Evolutionary conservation across 2,329 filamentous ascomycete species (phyloP).

Genomic region (Davidsoniella eucalypti): DNA sequence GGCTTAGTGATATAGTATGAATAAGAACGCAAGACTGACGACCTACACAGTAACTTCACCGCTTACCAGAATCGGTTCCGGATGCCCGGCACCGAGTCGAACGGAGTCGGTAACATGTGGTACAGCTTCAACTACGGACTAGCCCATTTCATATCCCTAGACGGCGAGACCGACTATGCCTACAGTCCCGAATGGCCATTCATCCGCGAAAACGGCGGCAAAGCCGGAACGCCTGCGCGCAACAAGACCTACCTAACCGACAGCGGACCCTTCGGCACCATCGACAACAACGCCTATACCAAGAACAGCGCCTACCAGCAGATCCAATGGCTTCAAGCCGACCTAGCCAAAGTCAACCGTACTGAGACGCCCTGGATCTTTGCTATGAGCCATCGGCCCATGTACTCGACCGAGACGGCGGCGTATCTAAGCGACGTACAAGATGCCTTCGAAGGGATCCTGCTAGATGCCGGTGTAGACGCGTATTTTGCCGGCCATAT

Average conservation of each 20-base stretch:
- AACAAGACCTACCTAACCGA: constrained; percentile 30
- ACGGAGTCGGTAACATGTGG: constrained; percentile 35
- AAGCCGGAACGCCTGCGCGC: constrained; percentile 24
- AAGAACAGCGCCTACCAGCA: constrained; percentile 27
- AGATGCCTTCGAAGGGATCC: constrained; percentile 27
- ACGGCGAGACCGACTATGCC: constrained; percentile 33
- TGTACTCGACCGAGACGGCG: constrained; percentile 29
- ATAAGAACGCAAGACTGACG: not conserved
- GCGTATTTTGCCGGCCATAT: constrained; percentile 24
- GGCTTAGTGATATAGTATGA: no score
- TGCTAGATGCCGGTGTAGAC: constrained; percentile 30
- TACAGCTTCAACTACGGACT: constrained; percentile 38
- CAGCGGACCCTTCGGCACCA: constrained; percentile 30
- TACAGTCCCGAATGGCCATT: constrained; percentile 30
- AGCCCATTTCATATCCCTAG: constrained; percentile 32
- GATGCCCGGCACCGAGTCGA: constrained; percentile 31
- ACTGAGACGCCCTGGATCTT: constrained; percentile 33
- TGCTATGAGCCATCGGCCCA: constrained; percentile 31
- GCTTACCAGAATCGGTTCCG: constrained; percentile 33
- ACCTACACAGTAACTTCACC: constrained; percentile 25
- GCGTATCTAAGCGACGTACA: constrained; percentile 28
- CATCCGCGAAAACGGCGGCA: constrained; percentile 24
- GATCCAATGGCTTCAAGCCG: constrained; percentile 29
- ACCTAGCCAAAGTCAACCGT: constrained; percentile 28
- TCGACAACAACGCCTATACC: constrained; percentile 24